A percentile compares a stretch with the other conserved stretches of the same genome.
These are phyloP conservation scores for Aureobasidium sp. DNA, from an alignment of 2,329 filamentous ascomycete species.

Conservation along the genomic window DNA sequence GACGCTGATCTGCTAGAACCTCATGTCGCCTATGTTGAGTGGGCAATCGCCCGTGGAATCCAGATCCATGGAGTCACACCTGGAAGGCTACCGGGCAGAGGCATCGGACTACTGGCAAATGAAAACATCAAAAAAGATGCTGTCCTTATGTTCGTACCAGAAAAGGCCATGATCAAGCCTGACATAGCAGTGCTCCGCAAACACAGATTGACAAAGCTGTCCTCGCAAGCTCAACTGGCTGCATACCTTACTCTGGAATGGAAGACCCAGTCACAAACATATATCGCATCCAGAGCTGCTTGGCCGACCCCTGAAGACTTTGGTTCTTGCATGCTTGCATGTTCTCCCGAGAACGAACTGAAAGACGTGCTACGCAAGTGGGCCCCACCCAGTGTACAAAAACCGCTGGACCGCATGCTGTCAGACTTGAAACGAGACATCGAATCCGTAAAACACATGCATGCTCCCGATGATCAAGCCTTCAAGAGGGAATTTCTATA, in stretches of 20 bases:
- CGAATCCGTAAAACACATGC: constrained; percentile 17
- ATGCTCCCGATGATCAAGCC: constrained; percentile 11
- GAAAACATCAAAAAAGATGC: constrained; percentile 56
- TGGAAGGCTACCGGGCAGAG: constrained; percentile 60
- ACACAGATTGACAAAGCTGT: constrained; percentile 19
- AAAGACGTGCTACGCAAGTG: constrained; percentile 33
- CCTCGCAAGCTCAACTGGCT: constrained; percentile 63
- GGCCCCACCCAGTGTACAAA: constrained; percentile 33
- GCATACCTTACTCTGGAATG: constrained; percentile 22
- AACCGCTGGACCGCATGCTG: constrained; percentile 26
- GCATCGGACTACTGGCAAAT: constrained; percentile 70
- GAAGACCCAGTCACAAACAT: not conserved
- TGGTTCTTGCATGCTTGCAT: constrained; percentile 48
- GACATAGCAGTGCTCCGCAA: constrained; percentile 47
- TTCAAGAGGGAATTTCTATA: constrained; percentile 42
- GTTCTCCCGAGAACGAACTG: constrained; percentile 36
- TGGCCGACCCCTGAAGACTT: constrained; percentile 61
- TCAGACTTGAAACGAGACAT: constrained; percentile 26
- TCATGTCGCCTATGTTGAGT: constrained; percentile 55
- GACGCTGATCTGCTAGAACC: constrained; percentile 22
- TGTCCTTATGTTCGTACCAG: constrained; percentile 58
- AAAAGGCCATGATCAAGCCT: constrained; percentile 56
- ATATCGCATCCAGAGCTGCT: constrained; percentile 55
- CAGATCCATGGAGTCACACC: constrained; percentile 61
- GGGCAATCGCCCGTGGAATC: constrained; percentile 61